Evolutionary conservation across 1,284 basidiomycete genomes (phyloP), one percentile per base, ranked within the genome.

Genomic region (Tranzscheliella williamsii): DNA sequence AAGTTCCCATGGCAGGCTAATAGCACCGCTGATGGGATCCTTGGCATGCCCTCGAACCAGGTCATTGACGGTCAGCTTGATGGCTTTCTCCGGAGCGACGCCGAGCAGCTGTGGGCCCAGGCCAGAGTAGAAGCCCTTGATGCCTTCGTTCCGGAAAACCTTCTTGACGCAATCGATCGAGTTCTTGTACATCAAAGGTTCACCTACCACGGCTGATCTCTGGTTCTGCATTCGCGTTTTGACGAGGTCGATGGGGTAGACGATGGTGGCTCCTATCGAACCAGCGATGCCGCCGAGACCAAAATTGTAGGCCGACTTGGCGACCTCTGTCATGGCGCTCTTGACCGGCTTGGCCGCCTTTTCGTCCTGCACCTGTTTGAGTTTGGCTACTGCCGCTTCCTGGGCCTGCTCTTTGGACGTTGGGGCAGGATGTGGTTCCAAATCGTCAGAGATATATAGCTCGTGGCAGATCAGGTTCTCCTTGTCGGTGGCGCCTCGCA

Each of bases 31-130:
- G 78, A 94, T 90, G 24, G 91, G 90, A 79, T 98, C 92, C 79
- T 86, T 93, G 12, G 87, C 85, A 49, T 86, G 84, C 16, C 85
- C 83, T 43, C 94, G 86, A 26, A 99, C 84, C 42, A 95, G 81
- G 75, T 97, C 94, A 81, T 98, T 98, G 61, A 98, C 87, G 3
- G 94, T 95, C 16, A 82, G 78, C 76, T 98, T 95, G 80, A 95
- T 94, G 11, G 91, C 91, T 81, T 95, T 99, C 79, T 99, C 94
- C 12, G 94, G 94, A 12, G 94, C 95, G 32, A 99, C 94, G 73
- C 94, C 94, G 65, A 99, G 84, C 45, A 99, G 84, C 76, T 99
- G 94, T 30, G 94, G 94, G 6, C 91, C 87, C 40, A 98, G 85
- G 47, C 94, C 94, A 31, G 93, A 87, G 80, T 99, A 98, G 81